phyloP scores from a whole-genome alignment of 345 rosid species.

The Gossypium raimondii region DNA sequence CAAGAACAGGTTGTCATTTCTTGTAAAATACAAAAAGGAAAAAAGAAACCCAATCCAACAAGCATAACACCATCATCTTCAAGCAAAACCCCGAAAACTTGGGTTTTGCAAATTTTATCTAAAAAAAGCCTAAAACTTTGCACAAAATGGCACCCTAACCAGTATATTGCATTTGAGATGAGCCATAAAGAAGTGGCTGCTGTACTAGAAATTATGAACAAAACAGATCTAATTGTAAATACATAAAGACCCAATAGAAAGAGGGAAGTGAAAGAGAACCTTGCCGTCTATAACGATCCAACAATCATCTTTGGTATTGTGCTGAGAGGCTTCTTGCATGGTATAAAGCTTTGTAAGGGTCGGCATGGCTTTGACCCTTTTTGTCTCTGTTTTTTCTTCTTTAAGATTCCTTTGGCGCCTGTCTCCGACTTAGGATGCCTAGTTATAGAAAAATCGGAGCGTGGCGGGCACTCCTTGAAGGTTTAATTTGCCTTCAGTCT shows the following conservation, averaged over 20 bases:
- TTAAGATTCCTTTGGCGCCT: background rate
- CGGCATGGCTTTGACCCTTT: constrained; percentile 46
- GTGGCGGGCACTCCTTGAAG: background rate
- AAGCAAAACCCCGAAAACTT: background rate
- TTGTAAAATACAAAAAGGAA: too few relatives aligned
- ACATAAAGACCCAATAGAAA: background rate
- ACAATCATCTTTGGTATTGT: constrained; percentile 73
- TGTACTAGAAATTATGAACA: background rate
- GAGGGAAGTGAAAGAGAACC: constrained; percentile 31
- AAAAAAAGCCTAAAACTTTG: background rate
- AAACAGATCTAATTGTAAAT: background rate
- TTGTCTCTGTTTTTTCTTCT: background rate
- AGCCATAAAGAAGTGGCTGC: background rate
- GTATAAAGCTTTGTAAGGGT: constrained; percentile 62
- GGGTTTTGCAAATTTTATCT: background rate
- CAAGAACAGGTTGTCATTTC: too few relatives aligned
- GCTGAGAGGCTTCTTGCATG: constrained; percentile 71
- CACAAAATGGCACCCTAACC: background rate
- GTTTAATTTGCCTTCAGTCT: too few relatives aligned
- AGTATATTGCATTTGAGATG: background rate
- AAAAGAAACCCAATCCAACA: background rate
- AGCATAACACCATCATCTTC: background rate
- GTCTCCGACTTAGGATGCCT: background rate
- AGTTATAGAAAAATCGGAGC: background rate
- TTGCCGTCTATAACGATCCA: constrained; percentile 91